These are phyloP conservation scores for Rhizoctonia solani DNA, from an alignment of 1,284 basidiomycete species.

Conservation along the genomic window DNA sequence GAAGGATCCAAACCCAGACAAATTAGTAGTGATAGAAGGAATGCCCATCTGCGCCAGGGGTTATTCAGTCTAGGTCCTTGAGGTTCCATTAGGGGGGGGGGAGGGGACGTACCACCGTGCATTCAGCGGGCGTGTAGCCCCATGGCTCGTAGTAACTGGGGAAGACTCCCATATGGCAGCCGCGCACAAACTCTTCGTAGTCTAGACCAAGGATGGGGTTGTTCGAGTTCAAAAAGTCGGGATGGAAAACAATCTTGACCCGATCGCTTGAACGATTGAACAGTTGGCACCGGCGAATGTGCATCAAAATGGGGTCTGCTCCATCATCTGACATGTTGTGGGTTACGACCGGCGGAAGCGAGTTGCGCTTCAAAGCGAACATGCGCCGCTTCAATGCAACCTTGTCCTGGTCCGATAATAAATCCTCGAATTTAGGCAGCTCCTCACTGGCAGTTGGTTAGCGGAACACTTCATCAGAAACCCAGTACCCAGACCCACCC, in stretches of 20 bases:
- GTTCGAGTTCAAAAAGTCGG: constrained; percentile 96
- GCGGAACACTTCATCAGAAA: constrained; percentile 4
- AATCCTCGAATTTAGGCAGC: constrained; percentile 70
- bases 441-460: constrained; percentile 58
- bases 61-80: constrained; percentile 36
- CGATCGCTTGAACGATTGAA: constrained; percentile 85
- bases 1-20: constrained; percentile 97
- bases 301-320: constrained; percentile 91
- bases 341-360: constrained; percentile 90
- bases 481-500: constrained; percentile 57
- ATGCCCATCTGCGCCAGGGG: constrained; percentile 80
- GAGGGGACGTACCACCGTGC: constrained; percentile 66
- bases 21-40: constrained; percentile 94
- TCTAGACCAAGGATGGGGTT: constrained; percentile 97
- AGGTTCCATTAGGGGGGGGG: constrained; percentile 29
- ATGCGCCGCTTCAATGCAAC: constrained; percentile 95
- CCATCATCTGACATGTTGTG: constrained; percentile 98
- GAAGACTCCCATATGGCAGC: constrained; percentile 97
- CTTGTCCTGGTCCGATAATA: constrained; percentile 91
- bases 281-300: constrained; percentile 89
- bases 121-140: constrained; percentile 87
- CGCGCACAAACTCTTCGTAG: constrained; percentile 98
- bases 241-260: constrained; percentile 98
- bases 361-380: constrained; percentile 92
- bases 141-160: constrained; percentile 95